A percentile compares a stretch with the other conserved stretches of the same genome.
Conservation (phyloP, 2,329 filamentous ascomycete genomes). For the Penicillium oxalicum region DNA sequence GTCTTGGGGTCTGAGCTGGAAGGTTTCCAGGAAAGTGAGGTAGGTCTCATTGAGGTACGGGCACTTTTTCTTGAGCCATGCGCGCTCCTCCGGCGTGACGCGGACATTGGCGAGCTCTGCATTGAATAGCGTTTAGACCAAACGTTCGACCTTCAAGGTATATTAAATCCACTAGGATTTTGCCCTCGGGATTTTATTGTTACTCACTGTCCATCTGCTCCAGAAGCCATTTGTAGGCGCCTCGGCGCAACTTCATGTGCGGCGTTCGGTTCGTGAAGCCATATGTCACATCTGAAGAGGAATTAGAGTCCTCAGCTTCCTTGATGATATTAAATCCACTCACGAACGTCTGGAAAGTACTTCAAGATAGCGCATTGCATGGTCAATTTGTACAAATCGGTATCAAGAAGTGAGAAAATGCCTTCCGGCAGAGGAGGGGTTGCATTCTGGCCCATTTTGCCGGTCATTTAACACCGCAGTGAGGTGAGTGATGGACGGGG, state of each 20-base stretch:
- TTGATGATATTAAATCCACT: slow-evolving; percentile 14
- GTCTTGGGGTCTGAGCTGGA: slow-evolving; percentile 72
- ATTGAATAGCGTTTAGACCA: neutral
- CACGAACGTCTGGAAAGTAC: slow-evolving; percentile 68
- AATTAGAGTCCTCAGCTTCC: slow-evolving; percentile 4
- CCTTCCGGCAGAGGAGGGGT: slow-evolving; percentile 52
- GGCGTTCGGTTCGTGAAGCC: slow-evolving; percentile 93
- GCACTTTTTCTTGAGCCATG: slow-evolving; percentile 72
- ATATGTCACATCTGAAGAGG: slow-evolving; percentile 65
- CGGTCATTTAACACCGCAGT: neutral
- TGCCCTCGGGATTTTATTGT: neutral
- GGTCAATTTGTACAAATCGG: slow-evolving; percentile 89
- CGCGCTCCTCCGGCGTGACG: slow-evolving; percentile 70
- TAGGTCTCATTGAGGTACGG: slow-evolving; percentile 73
- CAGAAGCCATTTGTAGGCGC: slow-evolving; percentile 78
- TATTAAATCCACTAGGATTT: neutral
- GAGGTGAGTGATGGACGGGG: too few relatives aligned
- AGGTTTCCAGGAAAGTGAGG: slow-evolving; percentile 72
- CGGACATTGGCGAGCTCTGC: slow-evolving; percentile 75
- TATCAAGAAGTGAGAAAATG: slow-evolving; percentile 76
- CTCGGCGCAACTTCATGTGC: slow-evolving; percentile 80
- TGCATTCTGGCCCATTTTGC: slow-evolving; percentile 25
- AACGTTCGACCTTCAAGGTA: too few relatives aligned
- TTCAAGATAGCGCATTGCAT: slow-evolving; percentile 98
- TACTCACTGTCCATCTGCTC: slow-evolving; percentile 70